Evolutionary conservation across 257 asterid genomes (phyloP), one percentile per base, ranked within the genome.

Genomic region (Scutellaria barbata): DNA sequence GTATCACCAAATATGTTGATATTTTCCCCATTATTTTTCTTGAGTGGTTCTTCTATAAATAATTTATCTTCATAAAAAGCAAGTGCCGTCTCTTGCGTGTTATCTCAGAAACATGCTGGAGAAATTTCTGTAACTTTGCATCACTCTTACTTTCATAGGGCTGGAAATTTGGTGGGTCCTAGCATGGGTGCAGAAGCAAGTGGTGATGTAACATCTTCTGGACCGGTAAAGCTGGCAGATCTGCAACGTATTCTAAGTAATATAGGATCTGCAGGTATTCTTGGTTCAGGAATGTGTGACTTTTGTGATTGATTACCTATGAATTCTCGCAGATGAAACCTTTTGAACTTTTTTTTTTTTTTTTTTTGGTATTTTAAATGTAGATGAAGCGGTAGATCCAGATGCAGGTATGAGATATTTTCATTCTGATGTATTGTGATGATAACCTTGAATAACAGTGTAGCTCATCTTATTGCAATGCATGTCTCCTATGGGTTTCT

Each of bases 171-270:
- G 85, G 96, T 85, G 67, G 89, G 90, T 53, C 85, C 95, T 33
- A 87, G 98, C 83, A 78, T 80, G 81, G 96, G 89, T 71, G 87
- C 83, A 4, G 98, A 87, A 81, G 95, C 84, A 68, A 83, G 85
- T 77, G 85, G 95, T 65, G 96, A 88, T 55, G 96, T 87, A 46
- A 89, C 95, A 60, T 90, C 98, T 68, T 85, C 97, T 2, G 99
- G 98, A 65, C 98, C 97, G 18, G 97, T 95, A 65, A 89, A 88
- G 84, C 77, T 95, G 82, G 80, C 83, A 4, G 98, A 95, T 88
- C 84, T 95, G 74, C 99, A 89, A 76, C 88, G 98, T 79, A 89
- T 95, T 82, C 82, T 95, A 71, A 92, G 95, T 73, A 95, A 88
- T 82, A 88, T 95, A 40, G 96, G 91, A 69, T 73, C 96, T 53